A percentile compares a stretch with the other conserved stretches of the same genome.
Conservation (phyloP, 1,284 basidiomycete genomes). For the Meira miltonrushii region DNA sequence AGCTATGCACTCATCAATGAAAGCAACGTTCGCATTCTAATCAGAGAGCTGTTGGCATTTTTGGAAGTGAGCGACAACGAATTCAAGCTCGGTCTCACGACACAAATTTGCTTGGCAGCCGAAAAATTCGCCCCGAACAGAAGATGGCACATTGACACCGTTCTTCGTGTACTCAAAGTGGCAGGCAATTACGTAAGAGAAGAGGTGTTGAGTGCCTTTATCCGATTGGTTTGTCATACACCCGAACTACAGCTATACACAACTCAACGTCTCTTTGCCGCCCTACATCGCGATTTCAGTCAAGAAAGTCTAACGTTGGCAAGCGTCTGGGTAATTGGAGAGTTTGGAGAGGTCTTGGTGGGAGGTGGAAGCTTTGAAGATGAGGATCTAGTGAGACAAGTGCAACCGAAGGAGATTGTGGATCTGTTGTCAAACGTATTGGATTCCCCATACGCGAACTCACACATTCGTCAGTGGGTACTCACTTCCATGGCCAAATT, state of each 20-base stretch:
- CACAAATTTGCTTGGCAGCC: conserved; percentile 91
- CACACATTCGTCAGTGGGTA: conserved; percentile 84
- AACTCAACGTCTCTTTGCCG: conserved; percentile 81
- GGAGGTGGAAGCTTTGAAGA: conserved; percentile 66
- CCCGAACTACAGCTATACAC: conserved; percentile 96
- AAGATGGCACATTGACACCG: conserved; percentile 98
- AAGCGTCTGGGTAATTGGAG: conserved; percentile 92
- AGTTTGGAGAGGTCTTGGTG: conserved; percentile 86
- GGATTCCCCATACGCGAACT: conserved; percentile 89
- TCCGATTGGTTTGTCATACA: conserved; percentile 91
- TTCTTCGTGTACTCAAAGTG: conserved; percentile 83
- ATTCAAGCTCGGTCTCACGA: conserved; percentile 96
- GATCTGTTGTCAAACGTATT: conserved; percentile 82
- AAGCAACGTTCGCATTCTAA: conserved; percentile 83
- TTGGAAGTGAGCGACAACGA: conserved; percentile 97
- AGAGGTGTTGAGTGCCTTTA: conserved; percentile 89
- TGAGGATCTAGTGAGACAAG: conserved; percentile 65
- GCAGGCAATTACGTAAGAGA: conserved; percentile 94
- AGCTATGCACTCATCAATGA: conserved; percentile 98
- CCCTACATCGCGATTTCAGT: conserved; percentile 84
- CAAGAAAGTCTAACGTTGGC: conserved; percentile 91
- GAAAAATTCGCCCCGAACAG: conserved; percentile 96
- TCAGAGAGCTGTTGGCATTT: conserved; percentile 88
- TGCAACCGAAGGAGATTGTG: conserved; percentile 71
- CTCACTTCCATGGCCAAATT: conserved; percentile 87